phyloP scores from a whole-genome alignment of 2,329 filamentous ascomycete genomes.

The Penicillium sp. region DNA sequence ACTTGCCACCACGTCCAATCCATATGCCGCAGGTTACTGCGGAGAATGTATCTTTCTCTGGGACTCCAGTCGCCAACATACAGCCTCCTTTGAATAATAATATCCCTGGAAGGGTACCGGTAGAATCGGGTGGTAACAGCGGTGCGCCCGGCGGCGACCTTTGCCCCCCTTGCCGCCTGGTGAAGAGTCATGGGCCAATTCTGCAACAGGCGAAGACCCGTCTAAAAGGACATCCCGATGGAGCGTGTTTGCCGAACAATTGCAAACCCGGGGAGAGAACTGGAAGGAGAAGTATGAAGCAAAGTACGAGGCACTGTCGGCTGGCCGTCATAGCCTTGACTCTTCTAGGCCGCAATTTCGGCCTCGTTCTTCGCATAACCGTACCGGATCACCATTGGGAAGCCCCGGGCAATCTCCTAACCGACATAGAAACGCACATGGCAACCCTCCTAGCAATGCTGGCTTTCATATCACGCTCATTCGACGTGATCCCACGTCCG shows the following conservation, averaged over 20 bases:
- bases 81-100: constrained; percentile 1
- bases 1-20: constrained; percentile 22
- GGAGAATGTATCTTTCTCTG: constrained; percentile 24
- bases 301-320: constrained; percentile 23
- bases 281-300: constrained; percentile 29
- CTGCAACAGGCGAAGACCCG: constrained; percentile 8
- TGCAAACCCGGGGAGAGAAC: constrained; percentile 21
- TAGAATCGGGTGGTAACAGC: constrained; percentile 5
- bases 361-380: constrained; percentile 24
- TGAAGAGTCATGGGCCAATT: constrained; percentile 22
- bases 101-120: not conserved
- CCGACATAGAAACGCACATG: constrained; percentile 14
- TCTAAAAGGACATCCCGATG: constrained; percentile 28
- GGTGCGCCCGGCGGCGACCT: constrained; percentile 23
- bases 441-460: constrained; percentile 15
- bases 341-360: constrained; percentile 26
- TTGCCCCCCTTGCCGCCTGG: constrained; percentile 30
- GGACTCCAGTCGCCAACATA: constrained; percentile 16
- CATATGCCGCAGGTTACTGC: constrained; percentile 21
- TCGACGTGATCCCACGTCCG: constrained; percentile 68
- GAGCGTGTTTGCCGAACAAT: constrained; percentile 31
- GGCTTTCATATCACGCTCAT: constrained; percentile 59
- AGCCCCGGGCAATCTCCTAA: constrained; percentile 33
- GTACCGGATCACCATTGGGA: constrained; percentile 21
- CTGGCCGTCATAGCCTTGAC: constrained; percentile 35